Percentiles rank a stretch among this genome's conserved stretches.
These are phyloP conservation scores for Penicillium corylophilum DNA, from an alignment of 2,329 filamentous ascomycete genomes.

Conservation along the genomic window DNA sequence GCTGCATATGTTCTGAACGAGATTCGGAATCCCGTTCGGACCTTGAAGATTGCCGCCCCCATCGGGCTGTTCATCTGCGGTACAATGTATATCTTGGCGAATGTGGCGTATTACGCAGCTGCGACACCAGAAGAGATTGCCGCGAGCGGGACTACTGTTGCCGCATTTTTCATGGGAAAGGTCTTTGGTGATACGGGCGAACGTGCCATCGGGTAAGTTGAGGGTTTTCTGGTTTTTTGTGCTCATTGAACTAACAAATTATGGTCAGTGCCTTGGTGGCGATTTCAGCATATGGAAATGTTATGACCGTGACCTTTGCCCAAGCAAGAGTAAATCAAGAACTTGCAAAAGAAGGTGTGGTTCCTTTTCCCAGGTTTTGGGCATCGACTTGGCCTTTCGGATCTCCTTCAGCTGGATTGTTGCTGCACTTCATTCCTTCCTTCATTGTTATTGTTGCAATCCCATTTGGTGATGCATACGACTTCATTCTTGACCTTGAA, in stretches of 20 bases:
- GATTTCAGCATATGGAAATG: constrained; percentile 66
- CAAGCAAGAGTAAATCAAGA: constrained; percentile 67
- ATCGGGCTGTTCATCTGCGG: constrained; percentile 59
- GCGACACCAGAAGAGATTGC: constrained; percentile 44
- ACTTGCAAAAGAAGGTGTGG: constrained; percentile 64
- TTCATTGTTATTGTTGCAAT: constrained; percentile 66
- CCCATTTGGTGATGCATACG: constrained; percentile 51
- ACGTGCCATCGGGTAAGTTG: constrained; percentile 47
- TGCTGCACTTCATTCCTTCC: constrained; percentile 64
- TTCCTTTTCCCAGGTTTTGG: constrained; percentile 63
- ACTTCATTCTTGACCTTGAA: constrained; percentile 33
- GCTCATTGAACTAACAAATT: not conserved
- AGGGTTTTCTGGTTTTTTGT: constrained; percentile 53
- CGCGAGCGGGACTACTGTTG: constrained; percentile 43
- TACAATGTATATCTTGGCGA: constrained; percentile 65
- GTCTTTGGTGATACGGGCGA: constrained; percentile 37
- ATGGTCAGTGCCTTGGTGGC: constrained; percentile 63
- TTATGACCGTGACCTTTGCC: constrained; percentile 67
- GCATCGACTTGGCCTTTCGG: constrained; percentile 65
- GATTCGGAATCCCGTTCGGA: constrained; percentile 64
- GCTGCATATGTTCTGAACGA: constrained; percentile 53
- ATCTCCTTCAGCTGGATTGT: constrained; percentile 60
- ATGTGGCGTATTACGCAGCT: constrained; percentile 65
- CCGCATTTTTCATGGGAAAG: constrained; percentile 44
- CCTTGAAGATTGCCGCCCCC: constrained; percentile 65